A percentile compares a stretch with the other conserved stretches of the same genome.
These are phyloP conservation scores for Kwoniella sp. DNA, from an alignment of 768 basidiomycete species.

Conservation along the genomic window DNA sequence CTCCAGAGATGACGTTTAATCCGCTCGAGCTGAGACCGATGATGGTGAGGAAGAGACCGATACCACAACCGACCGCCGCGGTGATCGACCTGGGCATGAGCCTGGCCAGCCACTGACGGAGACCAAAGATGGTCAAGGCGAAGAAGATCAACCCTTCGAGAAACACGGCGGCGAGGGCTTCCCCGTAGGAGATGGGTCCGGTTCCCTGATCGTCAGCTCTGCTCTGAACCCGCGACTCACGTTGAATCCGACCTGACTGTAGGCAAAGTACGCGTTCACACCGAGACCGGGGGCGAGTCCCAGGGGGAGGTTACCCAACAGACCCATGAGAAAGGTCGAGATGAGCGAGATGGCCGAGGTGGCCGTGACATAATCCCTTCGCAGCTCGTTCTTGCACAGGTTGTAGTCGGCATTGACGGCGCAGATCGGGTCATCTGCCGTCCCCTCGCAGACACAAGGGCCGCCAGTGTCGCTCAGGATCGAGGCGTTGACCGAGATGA, in stretches of 20 bases:
- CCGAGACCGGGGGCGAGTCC: constrained; percentile 80
- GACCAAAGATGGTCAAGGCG: constrained; percentile 69
- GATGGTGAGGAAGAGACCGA: constrained; percentile 83
- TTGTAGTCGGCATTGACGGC: constrained; percentile 38
- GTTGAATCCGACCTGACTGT: constrained; percentile 80
- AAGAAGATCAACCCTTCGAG: constrained; percentile 86
- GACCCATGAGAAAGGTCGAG: constrained; percentile 74
- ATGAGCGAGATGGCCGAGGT: constrained; percentile 74
- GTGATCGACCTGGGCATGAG: constrained; percentile 84
- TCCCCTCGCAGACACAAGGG: constrained; percentile 64
- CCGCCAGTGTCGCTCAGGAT: constrained; percentile 74
- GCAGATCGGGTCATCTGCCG: constrained; percentile 54
- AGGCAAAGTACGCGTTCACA: constrained; percentile 64
- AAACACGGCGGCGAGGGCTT: constrained; percentile 80
- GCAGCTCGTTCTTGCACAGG: constrained; percentile 52
- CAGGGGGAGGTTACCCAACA: constrained; percentile 81
- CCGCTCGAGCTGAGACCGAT: constrained; percentile 69
- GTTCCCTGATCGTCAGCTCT: constrained; percentile 74
- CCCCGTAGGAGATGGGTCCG: constrained; percentile 64
- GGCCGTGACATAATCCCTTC: constrained; percentile 73
- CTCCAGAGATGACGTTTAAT: constrained; percentile 70
- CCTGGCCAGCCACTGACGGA: constrained; percentile 84
- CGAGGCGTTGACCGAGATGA: constrained; percentile 63
- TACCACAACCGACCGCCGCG: constrained; percentile 77
- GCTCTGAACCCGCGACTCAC: constrained; percentile 60